phyloP scores from a whole-genome alignment of 371 early-diverging fungal species.

The Zychaea mexicana region DNA sequence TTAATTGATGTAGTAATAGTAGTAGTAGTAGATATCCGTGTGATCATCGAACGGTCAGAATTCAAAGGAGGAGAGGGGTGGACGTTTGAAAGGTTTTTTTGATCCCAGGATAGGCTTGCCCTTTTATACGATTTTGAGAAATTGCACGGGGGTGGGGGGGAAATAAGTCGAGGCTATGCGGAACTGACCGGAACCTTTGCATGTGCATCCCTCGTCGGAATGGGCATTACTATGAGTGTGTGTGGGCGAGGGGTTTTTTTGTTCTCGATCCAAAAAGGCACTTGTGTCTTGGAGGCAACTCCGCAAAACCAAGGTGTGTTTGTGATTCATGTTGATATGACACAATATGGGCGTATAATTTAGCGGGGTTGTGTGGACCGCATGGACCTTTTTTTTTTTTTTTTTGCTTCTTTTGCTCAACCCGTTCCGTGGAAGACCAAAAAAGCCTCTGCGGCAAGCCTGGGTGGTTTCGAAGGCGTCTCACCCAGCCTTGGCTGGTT shows the following conservation, averaged over 20 bases:
- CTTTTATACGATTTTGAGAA: background rate
- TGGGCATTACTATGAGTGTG: background rate
- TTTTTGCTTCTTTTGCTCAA: background rate
- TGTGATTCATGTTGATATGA: background rate
- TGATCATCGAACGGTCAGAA: conserved; percentile 3
- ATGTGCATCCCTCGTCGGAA: conserved; percentile 4
- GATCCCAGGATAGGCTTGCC: background rate
- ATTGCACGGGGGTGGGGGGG: background rate
- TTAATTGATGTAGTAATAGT: background rate
- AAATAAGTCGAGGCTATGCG: background rate
- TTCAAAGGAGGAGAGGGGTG: conserved; percentile 2
- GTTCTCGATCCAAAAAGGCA: background rate
- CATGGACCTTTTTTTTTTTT: too few relatives aligned
- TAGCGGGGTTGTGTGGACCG: too few relatives aligned
- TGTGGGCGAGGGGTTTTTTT: background rate
- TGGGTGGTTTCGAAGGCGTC: too few relatives aligned
- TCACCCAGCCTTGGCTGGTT: background rate
- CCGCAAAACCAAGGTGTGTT: background rate
- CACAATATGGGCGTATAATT: background rate
- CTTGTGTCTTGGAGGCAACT: background rate
- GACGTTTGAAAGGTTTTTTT: background rate
- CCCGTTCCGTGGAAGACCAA: background rate
- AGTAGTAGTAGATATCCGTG: background rate
- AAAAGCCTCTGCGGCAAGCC: background rate
- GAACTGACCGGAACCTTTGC: conserved; percentile 1